Evolutionary conservation across 2,329 filamentous ascomycete genomes (phyloP), one percentile per base, ranked within the genome.

Genomic region (Cercospora canescens): DNA sequence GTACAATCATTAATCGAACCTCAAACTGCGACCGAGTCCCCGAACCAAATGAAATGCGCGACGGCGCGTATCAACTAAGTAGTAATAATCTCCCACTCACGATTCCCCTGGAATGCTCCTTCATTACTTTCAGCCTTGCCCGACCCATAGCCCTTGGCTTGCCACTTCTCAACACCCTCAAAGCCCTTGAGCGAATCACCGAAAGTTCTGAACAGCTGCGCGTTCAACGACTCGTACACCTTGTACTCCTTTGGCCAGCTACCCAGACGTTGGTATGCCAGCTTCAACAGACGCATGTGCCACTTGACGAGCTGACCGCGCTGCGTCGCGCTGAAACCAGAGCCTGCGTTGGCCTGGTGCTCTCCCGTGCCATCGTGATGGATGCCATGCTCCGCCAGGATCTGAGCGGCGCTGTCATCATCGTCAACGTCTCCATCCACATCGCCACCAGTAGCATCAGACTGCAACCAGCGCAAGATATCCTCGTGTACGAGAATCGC

Each of bases 81-180:
- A 55, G 56, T 54, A 24, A 73, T 30, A 45, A 73, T 70, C n/a
- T 74, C 71, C 79, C 77, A 79, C 57, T 77, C 73, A 24, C 66
- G 64, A 7, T 75, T 70, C 2, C 74, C 73, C 34, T 66, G 69
- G 67, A 81, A 79, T 5, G 66, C 67, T 12, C 77, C 79, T 24
- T 79, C 75, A 71, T 76, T 71, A 16, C 74, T 76, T 73, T 83
- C 80, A 1, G 83, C 83, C 75, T 82, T 83, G 3, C 83, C 83
- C 7, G 66, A 62, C 0, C 82, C 82, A 70, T 80, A 84, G 0
- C 71, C 75, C 73, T 83, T 82, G 12, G 80, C 73, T 61, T 78
- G 74, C 83, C 82, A 84, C 75, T 81, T 83, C 75, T 84, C 82
- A 0, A 82, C 79, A 1, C 81, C 81, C 64, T 81, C 78, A 0